A percentile compares a stretch with the other conserved stretches of the same genome.
phyloP scores from a whole-genome alignment of 345 rosid species.

The Salix viminalis region DNA sequence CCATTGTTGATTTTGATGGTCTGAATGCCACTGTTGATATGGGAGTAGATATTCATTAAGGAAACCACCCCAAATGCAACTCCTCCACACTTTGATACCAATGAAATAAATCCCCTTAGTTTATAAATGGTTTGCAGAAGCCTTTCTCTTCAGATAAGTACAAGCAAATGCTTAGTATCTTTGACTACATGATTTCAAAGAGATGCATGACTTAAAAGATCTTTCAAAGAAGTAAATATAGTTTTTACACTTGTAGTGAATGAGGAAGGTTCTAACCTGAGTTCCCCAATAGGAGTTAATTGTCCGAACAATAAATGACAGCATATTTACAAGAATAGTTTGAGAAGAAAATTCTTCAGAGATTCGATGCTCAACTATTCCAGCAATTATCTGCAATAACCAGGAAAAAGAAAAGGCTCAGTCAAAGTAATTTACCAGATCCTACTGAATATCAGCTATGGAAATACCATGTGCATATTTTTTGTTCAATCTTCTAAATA shows the following conservation, averaged over 20 bases:
- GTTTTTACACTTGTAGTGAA: background rate
- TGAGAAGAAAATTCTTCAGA: slow-evolving; percentile 75
- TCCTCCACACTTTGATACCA: background rate
- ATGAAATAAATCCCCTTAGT: background rate
- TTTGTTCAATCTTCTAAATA: background rate
- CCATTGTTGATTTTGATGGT: background rate
- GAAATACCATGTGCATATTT: too few species aligned
- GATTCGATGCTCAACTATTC: slow-evolving; percentile 80
- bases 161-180: background rate
- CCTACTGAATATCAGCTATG: too few species aligned
- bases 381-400: slow-evolving; percentile 74
- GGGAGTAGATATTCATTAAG: background rate
- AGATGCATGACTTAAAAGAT: background rate
- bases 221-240: background rate
- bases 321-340: slow-evolving; percentile 67
- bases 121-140: background rate
- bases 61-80: background rate
- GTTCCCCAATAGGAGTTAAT: slow-evolving; percentile 93
- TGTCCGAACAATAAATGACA: slow-evolving; percentile 77
- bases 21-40: background rate
- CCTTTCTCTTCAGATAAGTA: background rate
- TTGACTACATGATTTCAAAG: background rate
- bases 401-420: too few species aligned
- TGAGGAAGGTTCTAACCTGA: slow-evolving; percentile 49
- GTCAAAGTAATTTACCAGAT: too few species aligned